Percentiles rank a stretch among this genome's conserved stretches.
phyloP scores from a whole-genome alignment of 441 rosid species.

The Monsonia emarginata region DNA sequence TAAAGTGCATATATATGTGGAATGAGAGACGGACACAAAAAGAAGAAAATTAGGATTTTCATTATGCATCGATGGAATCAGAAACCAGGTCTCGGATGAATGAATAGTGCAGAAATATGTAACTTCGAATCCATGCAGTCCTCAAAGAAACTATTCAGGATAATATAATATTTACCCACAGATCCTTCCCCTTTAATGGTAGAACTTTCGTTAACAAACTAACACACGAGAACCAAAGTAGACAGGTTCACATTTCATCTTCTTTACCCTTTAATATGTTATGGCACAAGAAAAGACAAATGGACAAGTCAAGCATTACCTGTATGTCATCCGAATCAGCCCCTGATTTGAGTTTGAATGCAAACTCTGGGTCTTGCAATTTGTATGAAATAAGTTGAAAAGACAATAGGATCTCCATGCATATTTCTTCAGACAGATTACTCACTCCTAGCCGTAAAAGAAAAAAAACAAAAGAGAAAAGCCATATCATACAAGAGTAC shows the following conservation, averaged over 20 bases:
- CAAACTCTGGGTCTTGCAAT: constrained; percentile 75
- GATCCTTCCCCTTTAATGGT: not conserved
- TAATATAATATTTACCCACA: not conserved
- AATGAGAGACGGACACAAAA: not conserved
- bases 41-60: no score
- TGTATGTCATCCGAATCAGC: constrained; percentile 59
- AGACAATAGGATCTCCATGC: constrained; percentile 42
- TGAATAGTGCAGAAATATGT: not conserved
- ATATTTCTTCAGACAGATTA: constrained; percentile 29
- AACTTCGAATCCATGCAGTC: not conserved
- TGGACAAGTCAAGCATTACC: constrained; percentile 30
- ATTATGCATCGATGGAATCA: not conserved
- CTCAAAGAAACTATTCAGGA: not conserved
- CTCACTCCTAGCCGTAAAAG: constrained; percentile 40
- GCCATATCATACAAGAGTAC: constrained; percentile 76
- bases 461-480: constrained; percentile 59
- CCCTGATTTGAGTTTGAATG: constrained; percentile 46
- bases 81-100: not conserved
- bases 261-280: not conserved
- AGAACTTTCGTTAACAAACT: not conserved
- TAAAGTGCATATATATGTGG: not conserved
- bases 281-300: not conserved
- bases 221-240: not conserved
- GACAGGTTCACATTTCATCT: not conserved
- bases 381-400: constrained; percentile 52